Evolutionary conservation across 495 filamentous ascomycete species (phyloP).

Genomic region (Penicillium verhagenii): DNA sequence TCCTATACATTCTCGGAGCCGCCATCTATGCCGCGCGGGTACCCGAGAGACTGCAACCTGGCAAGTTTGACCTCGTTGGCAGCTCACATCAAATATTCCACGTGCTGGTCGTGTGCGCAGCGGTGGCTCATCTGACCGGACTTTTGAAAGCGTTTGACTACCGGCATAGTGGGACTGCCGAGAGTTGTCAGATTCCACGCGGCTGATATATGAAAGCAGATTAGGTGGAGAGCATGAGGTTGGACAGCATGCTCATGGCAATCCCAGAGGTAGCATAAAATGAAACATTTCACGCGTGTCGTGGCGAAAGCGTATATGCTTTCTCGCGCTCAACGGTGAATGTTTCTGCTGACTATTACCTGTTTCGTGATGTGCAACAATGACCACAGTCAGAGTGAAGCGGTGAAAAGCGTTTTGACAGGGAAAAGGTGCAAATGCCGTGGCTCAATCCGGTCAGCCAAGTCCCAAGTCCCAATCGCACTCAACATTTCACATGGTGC

Average conservation of each 20-base stretch:
- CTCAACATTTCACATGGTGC: conserved; percentile 24
- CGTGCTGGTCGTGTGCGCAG: conserved; percentile 60
- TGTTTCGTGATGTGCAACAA: conserved; percentile 27
- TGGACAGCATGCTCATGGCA: conserved; percentile 31
- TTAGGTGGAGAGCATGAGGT: conserved; percentile 15
- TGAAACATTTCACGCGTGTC: conserved; percentile 20
- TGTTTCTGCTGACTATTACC: conserved; percentile 26
- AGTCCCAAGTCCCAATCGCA: conserved; percentile 6
- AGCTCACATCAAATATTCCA: conserved; percentile 67
- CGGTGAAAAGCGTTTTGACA: conserved; percentile 12
- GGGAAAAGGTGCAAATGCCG: neutral
- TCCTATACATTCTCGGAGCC: conserved; percentile 83
- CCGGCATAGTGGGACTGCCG: conserved; percentile 46
- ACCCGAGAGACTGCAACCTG: conserved; percentile 49
- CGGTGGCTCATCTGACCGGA: conserved; percentile 56
- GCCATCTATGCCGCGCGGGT: conserved; percentile 70
- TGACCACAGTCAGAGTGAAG: conserved; percentile 19
- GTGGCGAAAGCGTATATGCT: conserved; percentile 9
- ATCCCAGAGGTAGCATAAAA: conserved; percentile 24
- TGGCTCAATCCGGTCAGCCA: conserved; percentile 23
- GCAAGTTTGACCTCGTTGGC: conserved; percentile 60
- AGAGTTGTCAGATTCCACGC: conserved; percentile 35
- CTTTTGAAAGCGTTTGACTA: conserved; percentile 59
- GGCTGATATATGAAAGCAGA: conserved; percentile 19
- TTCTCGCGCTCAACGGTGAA: conserved; percentile 5